A percentile compares a stretch with the other conserved stretches of the same genome.
phyloP scores from a whole-genome alignment of 2,329 filamentous ascomycete genomes.

The Diaporthe vaccinii region DNA sequence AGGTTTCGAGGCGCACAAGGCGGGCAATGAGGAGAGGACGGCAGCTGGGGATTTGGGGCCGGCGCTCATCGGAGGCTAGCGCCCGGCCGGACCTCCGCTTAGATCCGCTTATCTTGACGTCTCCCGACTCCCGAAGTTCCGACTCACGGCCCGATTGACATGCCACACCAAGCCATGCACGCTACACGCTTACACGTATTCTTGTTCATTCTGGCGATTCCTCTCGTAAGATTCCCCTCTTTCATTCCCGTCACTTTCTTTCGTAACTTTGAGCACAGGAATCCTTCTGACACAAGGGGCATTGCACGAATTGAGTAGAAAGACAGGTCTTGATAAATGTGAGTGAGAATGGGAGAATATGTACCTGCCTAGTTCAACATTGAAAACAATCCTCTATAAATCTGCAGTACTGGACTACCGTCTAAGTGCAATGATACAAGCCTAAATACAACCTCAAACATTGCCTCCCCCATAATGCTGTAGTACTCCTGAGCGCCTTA shows the following conservation, averaged over 20 bases:
- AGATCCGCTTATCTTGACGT: conserved; percentile 38
- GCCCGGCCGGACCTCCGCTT: conserved; percentile 24
- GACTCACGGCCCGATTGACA: conserved; percentile 5
- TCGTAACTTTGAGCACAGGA: not conserved
- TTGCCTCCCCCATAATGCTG: not conserved
- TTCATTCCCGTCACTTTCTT: not conserved
- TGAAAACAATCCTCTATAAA: not conserved
- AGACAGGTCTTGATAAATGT: not conserved
- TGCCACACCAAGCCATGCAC: not conserved
- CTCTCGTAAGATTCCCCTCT: too few relatives aligned
- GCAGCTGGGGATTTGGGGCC: conserved; percentile 12
- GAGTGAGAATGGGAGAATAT: not conserved
- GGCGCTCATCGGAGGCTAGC: conserved; percentile 12
- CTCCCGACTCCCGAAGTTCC: conserved; percentile 39
- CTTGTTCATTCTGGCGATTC: not conserved
- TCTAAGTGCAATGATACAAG: conserved; percentile 7
- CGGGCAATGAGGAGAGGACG: not conserved
- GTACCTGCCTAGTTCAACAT: not conserved
- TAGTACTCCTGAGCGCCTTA: conserved; percentile 27
- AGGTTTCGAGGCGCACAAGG: not conserved
- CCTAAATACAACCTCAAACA: conserved; percentile 2
- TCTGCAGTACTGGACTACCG: not conserved
- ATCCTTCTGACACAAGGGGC: not conserved
- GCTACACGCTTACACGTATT: not conserved
- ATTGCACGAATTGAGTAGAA: too few relatives aligned